Evolutionary conservation across 495 filamentous ascomycete genomes (phyloP).

Genomic region (Diplogelasinospora grovesii): DNA sequence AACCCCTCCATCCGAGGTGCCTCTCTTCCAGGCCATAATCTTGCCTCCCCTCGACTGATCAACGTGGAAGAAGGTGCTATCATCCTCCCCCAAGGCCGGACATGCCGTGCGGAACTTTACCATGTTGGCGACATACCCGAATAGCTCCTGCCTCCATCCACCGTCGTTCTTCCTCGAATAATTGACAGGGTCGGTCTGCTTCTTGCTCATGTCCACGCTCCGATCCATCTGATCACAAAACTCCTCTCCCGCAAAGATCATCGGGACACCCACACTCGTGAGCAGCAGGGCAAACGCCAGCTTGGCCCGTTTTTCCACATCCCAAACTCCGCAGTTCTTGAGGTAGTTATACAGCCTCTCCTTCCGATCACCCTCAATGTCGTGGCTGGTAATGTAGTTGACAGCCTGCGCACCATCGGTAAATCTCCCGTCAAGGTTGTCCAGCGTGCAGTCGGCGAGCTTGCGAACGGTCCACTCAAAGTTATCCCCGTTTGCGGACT

Average conservation of each 20-base stretch:
- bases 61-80: conserved; percentile 24
- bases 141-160: conserved; percentile 21
- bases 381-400: conserved; percentile 30
- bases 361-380: conserved; percentile 23
- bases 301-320: conserved; percentile 19
- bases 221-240: conserved; percentile 26
- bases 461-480: conserved; percentile 28
- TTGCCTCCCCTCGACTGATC: conserved; percentile 19
- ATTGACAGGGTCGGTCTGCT: conserved; percentile 29
- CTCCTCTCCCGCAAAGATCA: conserved; percentile 32
- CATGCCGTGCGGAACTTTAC: conserved; percentile 19
- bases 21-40: conserved; percentile 26
- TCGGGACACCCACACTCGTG: conserved; percentile 28
- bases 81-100: conserved; percentile 21
- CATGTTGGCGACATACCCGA: conserved; percentile 21
- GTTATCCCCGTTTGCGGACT: conserved; percentile 8
- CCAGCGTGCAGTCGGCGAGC: conserved; percentile 21
- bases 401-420: conserved; percentile 23
- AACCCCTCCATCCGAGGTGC: conserved; percentile 11
- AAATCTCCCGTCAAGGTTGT: conserved; percentile 16
- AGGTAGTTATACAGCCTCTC: conserved; percentile 27
- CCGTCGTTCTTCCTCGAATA: conserved; percentile 20
- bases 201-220: conserved; percentile 16
- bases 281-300: conserved; percentile 25
- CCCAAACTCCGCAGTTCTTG: conserved; percentile 13